phyloP scores from a whole-genome alignment of 768 basidiomycete species.

The Suillus ampliporus region DNA sequence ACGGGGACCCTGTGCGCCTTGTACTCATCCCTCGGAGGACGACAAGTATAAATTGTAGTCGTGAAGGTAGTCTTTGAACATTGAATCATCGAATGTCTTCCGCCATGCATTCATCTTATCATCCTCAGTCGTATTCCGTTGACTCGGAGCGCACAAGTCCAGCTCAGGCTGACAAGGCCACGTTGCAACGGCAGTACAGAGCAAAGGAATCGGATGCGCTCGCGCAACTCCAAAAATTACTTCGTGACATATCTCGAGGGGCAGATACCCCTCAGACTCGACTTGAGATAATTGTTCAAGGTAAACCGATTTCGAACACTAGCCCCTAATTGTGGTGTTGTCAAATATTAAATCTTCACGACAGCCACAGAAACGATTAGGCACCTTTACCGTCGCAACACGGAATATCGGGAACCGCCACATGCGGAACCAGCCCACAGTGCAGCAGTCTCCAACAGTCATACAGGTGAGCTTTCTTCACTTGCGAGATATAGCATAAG shows the following conservation, averaged over 20 bases:
- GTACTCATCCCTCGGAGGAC: background rate
- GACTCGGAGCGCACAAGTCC: background rate
- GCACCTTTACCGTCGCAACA: background rate
- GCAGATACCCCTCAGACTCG: background rate
- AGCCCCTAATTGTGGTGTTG: background rate
- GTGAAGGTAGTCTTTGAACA: background rate
- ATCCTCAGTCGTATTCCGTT: background rate
- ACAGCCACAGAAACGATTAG: constrained; percentile 1
- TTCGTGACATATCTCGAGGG: background rate
- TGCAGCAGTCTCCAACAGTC: background rate
- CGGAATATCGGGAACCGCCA: background rate
- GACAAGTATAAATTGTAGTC: background rate
- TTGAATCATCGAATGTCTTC: background rate
- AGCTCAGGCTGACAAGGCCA: constrained; percentile 3
- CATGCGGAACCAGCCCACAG: background rate
- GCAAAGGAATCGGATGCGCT: background rate
- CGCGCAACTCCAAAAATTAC: background rate
- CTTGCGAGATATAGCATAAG: background rate
- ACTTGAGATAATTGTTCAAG: constrained; percentile 4
- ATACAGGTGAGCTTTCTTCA: background rate
- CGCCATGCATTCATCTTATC: background rate
- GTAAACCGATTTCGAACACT: background rate
- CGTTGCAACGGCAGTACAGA: constrained; percentile 4
- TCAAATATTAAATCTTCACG: background rate
- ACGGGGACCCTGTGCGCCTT: background rate